These are phyloP conservation scores for Neofusicoccum parvum DNA, from an alignment of 2,329 filamentous ascomycete species.

Conservation along the genomic window DNA sequence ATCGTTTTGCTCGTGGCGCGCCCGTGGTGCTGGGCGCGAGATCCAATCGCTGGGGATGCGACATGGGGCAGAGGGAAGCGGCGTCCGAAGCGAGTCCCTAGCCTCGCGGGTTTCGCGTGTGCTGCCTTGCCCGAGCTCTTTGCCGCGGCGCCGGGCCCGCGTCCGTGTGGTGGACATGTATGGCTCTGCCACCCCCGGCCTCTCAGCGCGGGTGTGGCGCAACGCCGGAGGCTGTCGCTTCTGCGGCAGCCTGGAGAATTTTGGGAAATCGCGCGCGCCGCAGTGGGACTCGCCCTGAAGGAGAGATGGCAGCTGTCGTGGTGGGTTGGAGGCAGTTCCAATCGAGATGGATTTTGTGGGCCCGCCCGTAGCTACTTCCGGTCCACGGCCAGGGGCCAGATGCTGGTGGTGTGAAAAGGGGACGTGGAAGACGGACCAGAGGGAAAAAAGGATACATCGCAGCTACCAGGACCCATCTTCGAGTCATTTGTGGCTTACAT, in stretches of 20 bases:
- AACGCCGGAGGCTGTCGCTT: background rate
- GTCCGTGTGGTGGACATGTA: background rate
- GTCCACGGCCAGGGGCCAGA: background rate
- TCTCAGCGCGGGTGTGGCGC: conserved; percentile 13
- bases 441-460: too few relatives aligned
- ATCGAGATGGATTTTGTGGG: background rate
- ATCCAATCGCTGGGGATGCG: conserved; percentile 9
- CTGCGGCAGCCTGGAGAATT: background rate
- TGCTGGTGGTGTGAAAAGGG: background rate
- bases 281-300: background rate
- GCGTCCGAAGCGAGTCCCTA: background rate
- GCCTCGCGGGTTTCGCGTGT: background rate
- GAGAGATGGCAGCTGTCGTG: background rate
- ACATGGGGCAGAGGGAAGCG: background rate
- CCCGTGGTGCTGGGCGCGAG: background rate
- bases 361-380: background rate
- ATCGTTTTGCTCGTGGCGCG: background rate
- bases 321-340: background rate
- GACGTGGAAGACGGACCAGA: too few relatives aligned
- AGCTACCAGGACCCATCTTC: too few relatives aligned
- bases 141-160: background rate
- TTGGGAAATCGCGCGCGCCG: background rate
- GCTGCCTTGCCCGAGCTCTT: background rate
- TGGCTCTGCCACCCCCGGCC: background rate
- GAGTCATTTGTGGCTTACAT: too few relatives aligned